Evolutionary conservation across 2,329 filamentous ascomycete genomes (phyloP), one percentile per base, ranked within the genome.

Genomic region (Akanthomyces uredinophilus): DNA sequence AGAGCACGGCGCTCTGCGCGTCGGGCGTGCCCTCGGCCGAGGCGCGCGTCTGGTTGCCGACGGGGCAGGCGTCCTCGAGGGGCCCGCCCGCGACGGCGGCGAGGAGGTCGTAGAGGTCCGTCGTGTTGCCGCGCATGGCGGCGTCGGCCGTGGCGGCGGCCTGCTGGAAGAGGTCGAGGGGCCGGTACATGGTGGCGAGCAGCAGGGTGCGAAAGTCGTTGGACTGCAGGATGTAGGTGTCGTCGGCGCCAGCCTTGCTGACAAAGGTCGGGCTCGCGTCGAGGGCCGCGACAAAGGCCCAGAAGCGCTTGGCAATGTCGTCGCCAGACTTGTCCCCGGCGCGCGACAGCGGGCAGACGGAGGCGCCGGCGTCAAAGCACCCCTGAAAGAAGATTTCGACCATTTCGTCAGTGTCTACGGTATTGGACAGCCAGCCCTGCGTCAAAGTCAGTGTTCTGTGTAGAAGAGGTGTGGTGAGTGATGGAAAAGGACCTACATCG

Each of bases 331-430:
- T 63, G 65, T 78, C 76, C 7, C 55, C 51, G 0, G 50, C 0
- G 1, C 64, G 63, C 59, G 64, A 66, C 5, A 78, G 68, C 11
- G 73, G 64, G 58, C 77, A 78, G 0, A 59, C 49, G 1, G 63
- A 29, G 10, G 61, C 37, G 0, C 71, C 69, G 18, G 67, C 71
- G 1, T 66, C 61, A 65, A 72, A 77, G 66, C 78, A 79, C 5
- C 71, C 69, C 11, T 69, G 63, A 64, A 72, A 77, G 62, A 79
- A 73, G 41, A 66, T 61, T 16, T 70, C 68, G 32, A 73, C 64
- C 16, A 74, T 66, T 7, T 72, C 64, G 20, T 79, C 73, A 0
- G 75, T 71, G 59, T 80, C 77, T 44, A 69, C 65, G 0, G 76
- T 70, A 67, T 75, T 77, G 41, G 65, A 70, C 1, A 69, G 60